These are phyloP conservation scores for Hortiboletus flavorubellus DNA, from an alignment of 768 basidiomycete genomes.

Conservation along the genomic window DNA sequence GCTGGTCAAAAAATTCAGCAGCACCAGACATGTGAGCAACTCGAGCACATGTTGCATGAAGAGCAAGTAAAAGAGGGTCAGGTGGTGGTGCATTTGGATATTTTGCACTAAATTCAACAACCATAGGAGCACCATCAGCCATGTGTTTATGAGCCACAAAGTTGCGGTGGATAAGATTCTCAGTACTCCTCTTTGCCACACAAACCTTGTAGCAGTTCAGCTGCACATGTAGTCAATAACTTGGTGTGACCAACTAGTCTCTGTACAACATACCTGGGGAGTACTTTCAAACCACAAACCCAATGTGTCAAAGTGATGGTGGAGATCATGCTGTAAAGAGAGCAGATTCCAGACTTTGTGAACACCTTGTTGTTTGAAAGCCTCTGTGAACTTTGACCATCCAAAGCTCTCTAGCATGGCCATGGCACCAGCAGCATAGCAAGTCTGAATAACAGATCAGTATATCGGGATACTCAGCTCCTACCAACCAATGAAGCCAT, in stretches of 20 bases:
- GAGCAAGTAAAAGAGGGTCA: background rate
- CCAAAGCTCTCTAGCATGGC: background rate
- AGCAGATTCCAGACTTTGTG: background rate
- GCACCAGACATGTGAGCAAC: constrained; percentile 3
- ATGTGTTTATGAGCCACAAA: no score
- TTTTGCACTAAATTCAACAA: no score
- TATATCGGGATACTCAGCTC: background rate
- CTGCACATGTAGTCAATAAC: background rate
- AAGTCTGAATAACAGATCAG: background rate
- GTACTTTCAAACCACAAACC: background rate
- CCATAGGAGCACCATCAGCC: no score
- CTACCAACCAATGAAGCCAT: no score
- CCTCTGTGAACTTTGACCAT: background rate
- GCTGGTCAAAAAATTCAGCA: background rate
- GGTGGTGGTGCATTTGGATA: background rate
- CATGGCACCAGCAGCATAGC: background rate
- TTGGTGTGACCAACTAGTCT: background rate
- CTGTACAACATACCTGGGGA: background rate
- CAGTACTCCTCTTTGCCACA: no score
- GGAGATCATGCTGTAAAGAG: background rate
- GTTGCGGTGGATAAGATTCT: no score
- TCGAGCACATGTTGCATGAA: background rate
- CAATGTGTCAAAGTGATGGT: accelerated
- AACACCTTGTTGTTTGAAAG: background rate
- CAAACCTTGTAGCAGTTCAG: no score